Evolutionary conservation across 2,329 filamentous ascomycete species (phyloP), one percentile per base, ranked within the genome.

Genomic region (Phyllosticta capitalensis): DNA sequence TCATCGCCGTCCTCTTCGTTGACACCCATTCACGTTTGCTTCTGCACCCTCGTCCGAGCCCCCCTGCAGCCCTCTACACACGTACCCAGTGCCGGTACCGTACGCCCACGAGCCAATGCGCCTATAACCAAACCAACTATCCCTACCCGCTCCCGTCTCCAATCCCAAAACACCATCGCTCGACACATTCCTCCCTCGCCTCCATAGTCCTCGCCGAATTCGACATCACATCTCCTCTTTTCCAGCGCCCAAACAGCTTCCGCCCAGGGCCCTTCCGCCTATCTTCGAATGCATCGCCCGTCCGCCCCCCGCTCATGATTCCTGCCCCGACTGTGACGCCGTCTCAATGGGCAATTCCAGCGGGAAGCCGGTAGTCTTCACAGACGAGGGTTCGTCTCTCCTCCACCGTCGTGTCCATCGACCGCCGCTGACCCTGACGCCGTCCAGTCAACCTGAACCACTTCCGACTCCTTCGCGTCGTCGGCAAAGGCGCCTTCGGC

Each of bases 401-500:
- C 55, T 48, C 38, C 57, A 5, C 28, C 48, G 24, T 17, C 53
- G 38, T 56, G 26, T 24, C 58, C 48, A 55, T 48, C 38, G 55
- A 61, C 50, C 53, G 53, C 24, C 59, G 56, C 49, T 61, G 38
- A 28, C 52, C 28, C 65, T 65, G 62, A 67, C 57, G 60, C 64
- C 63, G 64, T 59, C 51, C 67, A 96, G 94, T 96, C 67, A 97
- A 92, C 74, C 86, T 99, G 67, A 96, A 96, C 71, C 94, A 99
- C 76, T 99, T 99, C 75, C 89, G 92, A 65, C 82, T 99, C 59
- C 79, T 97, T 65, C 87, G 94, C 71, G 94, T 99, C 64, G 94
- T 99, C 66, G 94, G 94, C 65, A 95, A 96, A 75, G 94, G 94
- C 69, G 94, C 94, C 60, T 99, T 99, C 79, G 94, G 94, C 69